These are phyloP conservation scores for Fraxinus quadrangulata DNA, from an alignment of 257 asterid genomes.

Conservation along the genomic window DNA sequence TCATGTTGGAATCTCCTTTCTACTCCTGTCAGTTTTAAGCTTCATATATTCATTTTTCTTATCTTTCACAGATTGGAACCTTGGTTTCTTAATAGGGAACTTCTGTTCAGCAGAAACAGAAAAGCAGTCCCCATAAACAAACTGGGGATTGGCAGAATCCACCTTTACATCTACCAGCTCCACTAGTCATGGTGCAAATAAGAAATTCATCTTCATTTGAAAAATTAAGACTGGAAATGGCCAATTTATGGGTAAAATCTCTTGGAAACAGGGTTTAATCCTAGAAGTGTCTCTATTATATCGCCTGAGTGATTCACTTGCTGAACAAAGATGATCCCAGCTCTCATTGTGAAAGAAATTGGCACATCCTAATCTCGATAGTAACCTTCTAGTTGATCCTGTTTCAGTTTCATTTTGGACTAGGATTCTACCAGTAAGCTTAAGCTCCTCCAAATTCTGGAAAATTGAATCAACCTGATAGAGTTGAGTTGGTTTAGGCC, in stretches of 20 bases:
- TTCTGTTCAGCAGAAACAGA: not conserved
- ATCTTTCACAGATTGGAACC: not conserved
- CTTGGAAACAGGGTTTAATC: slow-evolving; percentile 39
- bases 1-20: not conserved
- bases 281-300: slow-evolving; percentile 38
- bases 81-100: not conserved
- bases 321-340: slow-evolving; percentile 37
- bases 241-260: slow-evolving; percentile 42
- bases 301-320: slow-evolving; percentile 40
- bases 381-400: slow-evolving; percentile 37
- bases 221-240: slow-evolving; percentile 44
- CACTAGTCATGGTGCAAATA: slow-evolving; percentile 30
- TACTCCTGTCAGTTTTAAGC: not conserved
- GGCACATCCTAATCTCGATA: slow-evolving; percentile 42
- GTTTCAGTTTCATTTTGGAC: slow-evolving; percentile 38
- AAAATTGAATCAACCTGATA: not conserved
- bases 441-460: slow-evolving; percentile 23
- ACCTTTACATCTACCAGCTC: no score
- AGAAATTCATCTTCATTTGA: slow-evolving; percentile 39
- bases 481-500: not conserved
- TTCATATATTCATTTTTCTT: no score
- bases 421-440: slow-evolving; percentile 46
- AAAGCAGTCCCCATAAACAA: not conserved
- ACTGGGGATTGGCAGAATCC: no score
- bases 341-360: slow-evolving; percentile 42